These are phyloP conservation scores for Strobilomyces dryophilus DNA, from an alignment of 768 basidiomycete species.

Conservation along the genomic window DNA sequence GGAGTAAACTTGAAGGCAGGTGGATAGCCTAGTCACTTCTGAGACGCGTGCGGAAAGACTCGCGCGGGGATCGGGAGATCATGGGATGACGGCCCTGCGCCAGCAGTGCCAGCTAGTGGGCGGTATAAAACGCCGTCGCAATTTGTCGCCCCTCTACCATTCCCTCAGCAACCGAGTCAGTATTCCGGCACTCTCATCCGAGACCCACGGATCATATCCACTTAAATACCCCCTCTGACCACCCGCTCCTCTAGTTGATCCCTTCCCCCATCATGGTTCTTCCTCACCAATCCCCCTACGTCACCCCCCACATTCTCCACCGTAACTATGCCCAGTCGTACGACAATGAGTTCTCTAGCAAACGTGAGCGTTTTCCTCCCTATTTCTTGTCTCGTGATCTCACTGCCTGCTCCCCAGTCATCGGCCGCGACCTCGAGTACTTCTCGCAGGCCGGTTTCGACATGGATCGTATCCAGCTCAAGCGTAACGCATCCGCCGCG, in stretches of 20 bases:
- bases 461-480: slow-evolving; percentile 95
- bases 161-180: slow-evolving; percentile 15
- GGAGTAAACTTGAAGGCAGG: background rate
- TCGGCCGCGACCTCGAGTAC: slow-evolving; percentile 91
- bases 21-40: background rate
- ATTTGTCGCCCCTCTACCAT: slow-evolving; percentile 4
- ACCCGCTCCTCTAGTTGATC: background rate
- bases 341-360: slow-evolving; percentile 58
- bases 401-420: slow-evolving; percentile 47
- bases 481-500: slow-evolving; percentile 88
- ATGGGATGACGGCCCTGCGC: slow-evolving; percentile 30
- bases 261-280: slow-evolving; percentile 48
- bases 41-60: slow-evolving; percentile 17
- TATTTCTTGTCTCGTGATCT: slow-evolving; percentile 5
- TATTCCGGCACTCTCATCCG: slow-evolving; percentile 8
- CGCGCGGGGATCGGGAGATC: slow-evolving; percentile 26
- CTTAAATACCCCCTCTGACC: slow-evolving; percentile 5
- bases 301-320: slow-evolving; percentile 87
- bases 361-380: slow-evolving; percentile 41
- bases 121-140: slow-evolving; percentile 25
- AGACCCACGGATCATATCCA: slow-evolving; percentile 25
- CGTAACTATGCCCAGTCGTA: slow-evolving; percentile 75
- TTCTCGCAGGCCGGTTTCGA: slow-evolving; percentile 99
- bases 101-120: slow-evolving; percentile 17
- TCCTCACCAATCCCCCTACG: slow-evolving; percentile 74